phyloP scores from a whole-genome alignment of 495 filamentous ascomycete species.

The Zalerion maritima region DNA sequence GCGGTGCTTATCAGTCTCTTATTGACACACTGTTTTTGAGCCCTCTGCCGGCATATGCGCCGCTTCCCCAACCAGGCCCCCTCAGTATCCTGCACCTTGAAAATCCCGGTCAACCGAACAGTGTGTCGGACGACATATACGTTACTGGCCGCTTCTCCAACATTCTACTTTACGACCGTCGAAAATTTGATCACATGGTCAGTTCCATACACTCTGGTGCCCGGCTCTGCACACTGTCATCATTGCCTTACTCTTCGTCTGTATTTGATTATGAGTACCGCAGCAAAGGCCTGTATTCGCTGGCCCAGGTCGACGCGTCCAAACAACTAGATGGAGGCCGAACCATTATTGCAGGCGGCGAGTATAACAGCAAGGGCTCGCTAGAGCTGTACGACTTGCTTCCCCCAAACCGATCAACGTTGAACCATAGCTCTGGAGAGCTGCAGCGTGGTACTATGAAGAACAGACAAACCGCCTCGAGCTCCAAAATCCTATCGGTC shows the following conservation, averaged over 20 bases:
- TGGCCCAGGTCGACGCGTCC: constrained; percentile 34
- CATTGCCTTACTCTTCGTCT: constrained; percentile 54
- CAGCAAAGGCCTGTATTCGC: constrained; percentile 32
- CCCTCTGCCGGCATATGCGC: constrained; percentile 45
- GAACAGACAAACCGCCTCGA: constrained; percentile 73
- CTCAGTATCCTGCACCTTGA: constrained; percentile 68
- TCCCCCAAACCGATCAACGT: constrained; percentile 17
- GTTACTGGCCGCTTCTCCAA: constrained; percentile 83
- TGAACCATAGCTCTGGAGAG: constrained; percentile 15
- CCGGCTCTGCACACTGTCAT: constrained; percentile 60
- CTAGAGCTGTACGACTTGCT: constrained; percentile 70
- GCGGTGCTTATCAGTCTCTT: too few relatives aligned
- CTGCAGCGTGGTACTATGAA: constrained; percentile 33
- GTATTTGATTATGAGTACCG: constrained; percentile 38
- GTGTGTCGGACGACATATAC: constrained; percentile 51
- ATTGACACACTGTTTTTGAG: too few relatives aligned
- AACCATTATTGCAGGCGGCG: constrained; percentile 72
- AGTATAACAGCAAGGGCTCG: constrained; percentile 86
- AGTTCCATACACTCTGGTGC: constrained; percentile 75
- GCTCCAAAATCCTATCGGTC: constrained; percentile 70
- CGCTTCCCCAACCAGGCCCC: constrained; percentile 68
- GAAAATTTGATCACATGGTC: constrained; percentile 66
- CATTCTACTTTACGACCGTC: constrained; percentile 77
- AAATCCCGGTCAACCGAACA: constrained; percentile 30
- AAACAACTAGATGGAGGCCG: constrained; percentile 36